Evolutionary conservation across 179 eudicot genomes (phyloP).

Genomic region (Heliamphora pulchella): DNA sequence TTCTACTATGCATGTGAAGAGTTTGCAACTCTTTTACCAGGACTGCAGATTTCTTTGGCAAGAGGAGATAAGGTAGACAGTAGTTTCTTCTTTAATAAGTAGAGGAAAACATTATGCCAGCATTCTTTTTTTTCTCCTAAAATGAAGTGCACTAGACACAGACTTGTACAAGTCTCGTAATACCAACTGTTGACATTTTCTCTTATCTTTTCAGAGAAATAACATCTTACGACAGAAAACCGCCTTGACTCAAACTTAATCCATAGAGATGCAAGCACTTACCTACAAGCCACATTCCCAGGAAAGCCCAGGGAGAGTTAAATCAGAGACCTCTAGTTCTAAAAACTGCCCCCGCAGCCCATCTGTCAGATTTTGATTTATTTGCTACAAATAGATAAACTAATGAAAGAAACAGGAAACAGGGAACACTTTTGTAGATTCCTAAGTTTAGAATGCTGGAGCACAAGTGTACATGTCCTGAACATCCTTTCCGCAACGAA

Average conservation of each 20-base stretch:
- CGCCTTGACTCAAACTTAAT: background rate
- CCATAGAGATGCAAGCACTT: background rate
- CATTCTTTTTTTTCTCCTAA: background rate
- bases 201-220: too few species aligned
- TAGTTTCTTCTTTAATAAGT: background rate
- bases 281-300: background rate
- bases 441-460: background rate
- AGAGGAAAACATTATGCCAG: background rate
- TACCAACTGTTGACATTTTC: too few species aligned
- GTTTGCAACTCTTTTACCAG: background rate
- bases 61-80: background rate
- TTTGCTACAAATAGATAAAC: background rate
- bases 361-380: background rate
- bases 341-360: background rate
- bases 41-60: background rate
- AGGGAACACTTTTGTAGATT: background rate
- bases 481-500: background rate
- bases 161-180: too few species aligned
- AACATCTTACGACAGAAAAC: background rate
- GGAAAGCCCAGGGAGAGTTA: background rate
- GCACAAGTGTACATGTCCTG: background rate
- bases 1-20: background rate
- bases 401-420: background rate
- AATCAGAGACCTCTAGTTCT: background rate
- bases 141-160: too few species aligned